Base-by-base conservation (phyloP, 345 rosid genomes). In the Bruguiera parviflora region DNA sequence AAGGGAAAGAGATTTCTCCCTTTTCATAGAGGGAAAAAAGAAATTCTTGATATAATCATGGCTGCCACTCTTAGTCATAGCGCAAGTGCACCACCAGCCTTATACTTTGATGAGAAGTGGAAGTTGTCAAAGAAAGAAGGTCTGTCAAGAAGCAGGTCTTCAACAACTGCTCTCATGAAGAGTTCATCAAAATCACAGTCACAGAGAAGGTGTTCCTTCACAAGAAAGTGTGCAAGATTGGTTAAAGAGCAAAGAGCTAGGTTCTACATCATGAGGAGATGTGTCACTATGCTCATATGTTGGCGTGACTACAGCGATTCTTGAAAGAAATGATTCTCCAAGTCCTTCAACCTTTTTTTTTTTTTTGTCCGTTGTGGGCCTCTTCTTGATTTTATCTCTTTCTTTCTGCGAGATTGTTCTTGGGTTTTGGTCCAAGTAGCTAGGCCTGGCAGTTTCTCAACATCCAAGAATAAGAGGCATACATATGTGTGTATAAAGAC, bases 171-270 rank as follows among this genome's bases (percentile, higher is more conserved):
- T 27, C 64, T 77, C 22, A 69, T 78, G 72, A 84, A 78, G 73
- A 70, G 67, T 58, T 37, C 79, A 3, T 43, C 47, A 39, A 9
- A 9, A 4, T 11, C 49, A 15, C 1, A 43, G 33, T 64, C 71
- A 35, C 88, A 77, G 0, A 70, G 88, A 66, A 79, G 88, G 53
- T 88, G 75, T 64, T 80, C 96, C 25, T 95, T 95, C 63, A 74
- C 92, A 0, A 85, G 97, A 64, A 95, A 87, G 77, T 95, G 99
- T 55, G 92, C 96, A 0, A 86, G 86, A 58, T 71, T 95, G 64
- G 92, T 95, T 21, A 84, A 88, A 64, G 97, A 95, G 70, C 99
- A 95, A 52, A 78, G 99, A 76, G 97, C 99, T 57, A 84, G 91
- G 47, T 95, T 95, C 80, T 95, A 95, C 69, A 95, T 95, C 85